Percentiles rank a stretch among this genome's conserved stretches.
Conservation (phyloP, 225 moss, liverwort and hornwort genomes). For the Neckera pumila region DNA sequence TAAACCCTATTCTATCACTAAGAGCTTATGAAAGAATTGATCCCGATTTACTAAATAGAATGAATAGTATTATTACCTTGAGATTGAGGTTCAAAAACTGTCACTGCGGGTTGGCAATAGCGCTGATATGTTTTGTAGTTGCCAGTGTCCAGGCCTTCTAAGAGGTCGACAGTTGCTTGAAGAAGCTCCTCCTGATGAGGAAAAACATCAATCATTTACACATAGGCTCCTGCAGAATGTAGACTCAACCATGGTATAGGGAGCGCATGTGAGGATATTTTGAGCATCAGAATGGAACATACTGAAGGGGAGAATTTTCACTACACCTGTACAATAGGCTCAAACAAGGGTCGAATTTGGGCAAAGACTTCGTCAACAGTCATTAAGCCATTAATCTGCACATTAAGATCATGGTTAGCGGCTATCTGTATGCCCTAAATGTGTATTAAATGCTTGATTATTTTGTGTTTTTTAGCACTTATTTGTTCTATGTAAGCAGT, state of each 20-base stretch:
- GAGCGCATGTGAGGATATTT: not conserved
- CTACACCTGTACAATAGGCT: slow-evolving; percentile 52
- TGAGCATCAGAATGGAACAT: not conserved
- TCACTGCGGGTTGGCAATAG: slow-evolving; percentile 60
- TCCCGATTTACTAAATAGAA: not conserved
- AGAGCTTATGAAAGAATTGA: not conserved
- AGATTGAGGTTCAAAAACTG: slow-evolving; percentile 84
- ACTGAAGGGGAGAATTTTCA: not conserved
- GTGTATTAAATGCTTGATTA: not conserved
- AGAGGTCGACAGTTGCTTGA: slow-evolving; percentile 62
- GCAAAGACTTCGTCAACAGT: slow-evolving; percentile 66
- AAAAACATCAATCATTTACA: not conserved
- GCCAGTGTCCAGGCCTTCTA: slow-evolving; percentile 61
- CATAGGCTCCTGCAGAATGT: not conserved
- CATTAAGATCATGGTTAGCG: not conserved
- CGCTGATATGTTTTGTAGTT: slow-evolving; percentile 62
- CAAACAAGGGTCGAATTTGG: slow-evolving; percentile 66
- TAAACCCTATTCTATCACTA: not conserved
- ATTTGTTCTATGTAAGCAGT: not conserved
- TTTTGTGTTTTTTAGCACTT: not conserved
- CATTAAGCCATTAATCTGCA: slow-evolving; percentile 67
- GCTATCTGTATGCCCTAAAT: not conserved
- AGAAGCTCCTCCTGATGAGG: slow-evolving; percentile 63
- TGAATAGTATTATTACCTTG: slow-evolving; percentile 23
- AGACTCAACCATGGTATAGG: not conserved